phyloP scores from a whole-genome alignment of 2,329 filamentous ascomycete genomes.

The Talaromyces rugulosus region DNA sequence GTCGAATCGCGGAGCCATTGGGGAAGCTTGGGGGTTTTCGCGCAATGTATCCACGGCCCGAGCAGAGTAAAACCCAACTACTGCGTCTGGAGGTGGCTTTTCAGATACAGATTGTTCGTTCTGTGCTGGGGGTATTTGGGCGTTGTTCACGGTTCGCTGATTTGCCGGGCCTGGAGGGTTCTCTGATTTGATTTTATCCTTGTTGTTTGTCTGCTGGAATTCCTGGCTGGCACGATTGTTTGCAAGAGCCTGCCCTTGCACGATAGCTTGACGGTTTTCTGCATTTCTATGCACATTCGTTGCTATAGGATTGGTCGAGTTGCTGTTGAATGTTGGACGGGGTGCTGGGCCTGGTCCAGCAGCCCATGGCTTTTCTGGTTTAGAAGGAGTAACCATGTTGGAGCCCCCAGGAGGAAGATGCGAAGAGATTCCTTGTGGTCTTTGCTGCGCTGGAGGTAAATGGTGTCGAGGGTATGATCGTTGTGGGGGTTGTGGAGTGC shows the following conservation, averaged over 20 bases:
- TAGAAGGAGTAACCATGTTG: constrained; percentile 34
- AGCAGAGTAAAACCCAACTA: constrained; percentile 67
- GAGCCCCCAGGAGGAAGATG: constrained; percentile 20
- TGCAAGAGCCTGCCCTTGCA: constrained; percentile 1
- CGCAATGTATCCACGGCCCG: constrained; percentile 58
- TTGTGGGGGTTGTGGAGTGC: constrained; percentile 21
- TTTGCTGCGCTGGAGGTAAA: constrained; percentile 16
- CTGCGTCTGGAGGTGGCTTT: constrained; percentile 29
- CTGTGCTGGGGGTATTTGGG: constrained; percentile 13
- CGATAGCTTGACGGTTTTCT: constrained; percentile 3
- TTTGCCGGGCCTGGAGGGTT: constrained; percentile 21
- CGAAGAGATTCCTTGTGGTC: constrained; percentile 17
- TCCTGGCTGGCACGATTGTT: constrained; percentile 12
- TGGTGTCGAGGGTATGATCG: constrained; percentile 18
- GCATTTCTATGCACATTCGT: not conserved
- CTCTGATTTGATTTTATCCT: constrained; percentile 7
- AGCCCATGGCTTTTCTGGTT: constrained; percentile 30
- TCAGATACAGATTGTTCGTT: constrained; percentile 8
- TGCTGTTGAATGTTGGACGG: constrained; percentile 16
- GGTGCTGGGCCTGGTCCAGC: constrained; percentile 17
- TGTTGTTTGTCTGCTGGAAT: constrained; percentile 3
- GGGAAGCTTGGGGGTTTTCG: constrained; percentile 45
- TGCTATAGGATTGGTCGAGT: not conserved
- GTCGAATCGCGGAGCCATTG: constrained; percentile 59
- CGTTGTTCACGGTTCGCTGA: constrained; percentile 13